These are phyloP conservation scores for Scolecobasidium constrictum DNA, from an alignment of 2,329 filamentous ascomycete species.

Conservation along the genomic window DNA sequence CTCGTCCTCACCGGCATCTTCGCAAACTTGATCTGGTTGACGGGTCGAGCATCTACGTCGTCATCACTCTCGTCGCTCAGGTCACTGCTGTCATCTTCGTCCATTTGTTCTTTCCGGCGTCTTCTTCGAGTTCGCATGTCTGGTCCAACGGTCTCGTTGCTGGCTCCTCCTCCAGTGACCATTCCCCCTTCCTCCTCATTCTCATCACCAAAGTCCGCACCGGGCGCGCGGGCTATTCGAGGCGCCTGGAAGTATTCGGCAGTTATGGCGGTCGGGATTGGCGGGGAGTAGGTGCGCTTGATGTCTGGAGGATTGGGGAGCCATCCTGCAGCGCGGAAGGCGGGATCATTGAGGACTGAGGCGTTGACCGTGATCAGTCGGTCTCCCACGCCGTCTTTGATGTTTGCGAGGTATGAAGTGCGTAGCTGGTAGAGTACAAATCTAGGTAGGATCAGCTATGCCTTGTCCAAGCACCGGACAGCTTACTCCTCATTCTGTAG, in stretches of 20 bases:
- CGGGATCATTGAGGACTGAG: slow-evolving; percentile 64
- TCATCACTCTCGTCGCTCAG: slow-evolving; percentile 78
- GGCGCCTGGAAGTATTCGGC: slow-evolving; percentile 76
- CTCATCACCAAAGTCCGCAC: slow-evolving; percentile 51
- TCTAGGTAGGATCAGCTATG: slow-evolving; percentile 34
- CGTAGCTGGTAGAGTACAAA: slow-evolving; percentile 76
- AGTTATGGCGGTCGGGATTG: slow-evolving; percentile 71
- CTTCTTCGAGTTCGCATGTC: slow-evolving; percentile 53
- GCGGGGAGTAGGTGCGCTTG: slow-evolving; percentile 76
- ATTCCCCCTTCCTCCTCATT: slow-evolving; percentile 61
- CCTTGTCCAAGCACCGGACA: slow-evolving; percentile 23
- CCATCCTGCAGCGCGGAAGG: slow-evolving; percentile 79
- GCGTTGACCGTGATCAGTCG: slow-evolving; percentile 74
- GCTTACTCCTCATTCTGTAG: slow-evolving; percentile 34
- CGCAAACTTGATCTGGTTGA: slow-evolving; percentile 87
- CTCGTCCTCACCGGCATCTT: slow-evolving; percentile 87
- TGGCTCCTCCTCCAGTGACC: slow-evolving; percentile 54
- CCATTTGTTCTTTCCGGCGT: slow-evolving; percentile 55
- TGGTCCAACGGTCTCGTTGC: slow-evolving; percentile 57
- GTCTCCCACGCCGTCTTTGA: slow-evolving; percentile 76
- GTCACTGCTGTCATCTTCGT: slow-evolving; percentile 79
- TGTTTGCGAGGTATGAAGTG: slow-evolving; percentile 66
- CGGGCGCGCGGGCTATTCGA: slow-evolving; percentile 44
- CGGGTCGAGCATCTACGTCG: slow-evolving; percentile 55
- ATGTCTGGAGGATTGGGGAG: slow-evolving; percentile 60